phyloP scores from a whole-genome alignment of 106 monocot genomes.

The Allium fistulosum region DNA sequence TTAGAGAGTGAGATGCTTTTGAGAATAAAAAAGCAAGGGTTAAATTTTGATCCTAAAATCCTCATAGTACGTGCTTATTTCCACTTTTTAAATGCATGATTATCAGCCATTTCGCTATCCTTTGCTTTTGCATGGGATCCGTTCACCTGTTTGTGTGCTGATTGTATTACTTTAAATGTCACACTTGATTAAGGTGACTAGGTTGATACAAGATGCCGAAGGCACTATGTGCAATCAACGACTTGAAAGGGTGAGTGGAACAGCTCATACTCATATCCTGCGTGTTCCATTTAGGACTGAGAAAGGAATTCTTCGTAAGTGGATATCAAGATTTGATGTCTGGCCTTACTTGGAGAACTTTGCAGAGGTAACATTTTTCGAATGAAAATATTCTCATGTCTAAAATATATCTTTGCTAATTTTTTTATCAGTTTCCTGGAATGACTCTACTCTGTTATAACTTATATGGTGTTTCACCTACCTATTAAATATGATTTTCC shows the following conservation, averaged over 20 bases:
- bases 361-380: slow-evolving; percentile 54
- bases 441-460: background rate
- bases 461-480: too few relatives aligned
- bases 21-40: slow-evolving; percentile 73
- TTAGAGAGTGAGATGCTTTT: slow-evolving; percentile 82
- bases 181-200: slow-evolving; percentile 52
- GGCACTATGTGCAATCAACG: slow-evolving; percentile 94
- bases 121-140: background rate
- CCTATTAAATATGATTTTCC: too few relatives aligned
- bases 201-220: slow-evolving; percentile 89
- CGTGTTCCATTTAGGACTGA: slow-evolving; percentile 82
- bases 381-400: too few relatives aligned
- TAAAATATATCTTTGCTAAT: too few relatives aligned
- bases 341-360: slow-evolving; percentile 94
- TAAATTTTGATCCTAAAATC: slow-evolving; percentile 72
- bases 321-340: slow-evolving; percentile 97
- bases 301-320: slow-evolving; percentile 75
- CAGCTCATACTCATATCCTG: slow-evolving; percentile 66
- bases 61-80: slow-evolving; percentile 51
- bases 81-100: background rate
- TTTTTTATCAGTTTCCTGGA: too few relatives aligned
- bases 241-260: slow-evolving; percentile 82
- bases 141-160: background rate
- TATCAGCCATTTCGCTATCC: background rate
- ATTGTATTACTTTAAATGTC: background rate